Evolutionary conservation across 306 rosid genomes (phyloP).

Genomic region (Citrullus mucosospermus): DNA sequence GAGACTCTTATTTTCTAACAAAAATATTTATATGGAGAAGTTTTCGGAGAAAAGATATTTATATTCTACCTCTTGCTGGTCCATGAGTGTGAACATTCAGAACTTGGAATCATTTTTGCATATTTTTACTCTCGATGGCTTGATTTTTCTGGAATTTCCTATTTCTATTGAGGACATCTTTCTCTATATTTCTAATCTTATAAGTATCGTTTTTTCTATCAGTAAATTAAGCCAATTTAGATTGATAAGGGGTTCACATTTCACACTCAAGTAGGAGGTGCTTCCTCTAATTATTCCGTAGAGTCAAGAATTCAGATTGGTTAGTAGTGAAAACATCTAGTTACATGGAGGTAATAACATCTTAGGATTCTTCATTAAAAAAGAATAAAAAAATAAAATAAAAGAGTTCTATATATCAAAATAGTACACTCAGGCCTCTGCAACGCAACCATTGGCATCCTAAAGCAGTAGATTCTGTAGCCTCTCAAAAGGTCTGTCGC

Average conservation of each 20-base stretch:
- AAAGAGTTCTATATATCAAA: not conserved
- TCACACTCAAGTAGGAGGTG: not conserved
- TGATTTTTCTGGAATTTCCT: not conserved
- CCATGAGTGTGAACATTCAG: not conserved
- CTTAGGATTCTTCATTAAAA: not conserved
- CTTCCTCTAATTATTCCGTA: not conserved
- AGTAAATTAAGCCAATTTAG: not conserved
- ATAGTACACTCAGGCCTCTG: not conserved
- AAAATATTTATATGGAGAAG: not conserved
- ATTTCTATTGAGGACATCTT: not conserved
- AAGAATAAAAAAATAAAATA: not conserved
- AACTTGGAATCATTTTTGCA: not conserved
- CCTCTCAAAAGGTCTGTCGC: not conserved
- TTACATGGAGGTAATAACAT: not conserved
- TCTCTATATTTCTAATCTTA: not conserved
- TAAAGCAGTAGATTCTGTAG: not conserved
- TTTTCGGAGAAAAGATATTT: not conserved
- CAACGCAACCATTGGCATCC: not conserved
- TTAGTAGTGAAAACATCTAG: not conserved
- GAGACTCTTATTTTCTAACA: not conserved
- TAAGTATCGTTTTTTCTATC: not conserved
- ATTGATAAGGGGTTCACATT: not conserved
- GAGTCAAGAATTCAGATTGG: not conserved
- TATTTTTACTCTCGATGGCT: not conserved
- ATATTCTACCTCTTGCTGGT: not conserved